Conservation (phyloP, 176 grass and related monocot genomes). For the Hordeum vulgare region MorexV3_pseudomolecules_assembly NC_058520.1:546793150-546793649, state of each 20-base stretch:
- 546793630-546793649: no score
- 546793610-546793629: no score
- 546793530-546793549: no score
- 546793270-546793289: neutral
- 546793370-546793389: neutral
- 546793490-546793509: neutral
- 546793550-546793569: no score
- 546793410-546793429: neutral
- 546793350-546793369: constrained; percentile 38
- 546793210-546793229: neutral
- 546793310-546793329: constrained; percentile 34
- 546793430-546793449: neutral
- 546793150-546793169: constrained; percentile 91
- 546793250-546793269: neutral
- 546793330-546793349: constrained; percentile 28
- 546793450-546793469: neutral
- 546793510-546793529: no score
- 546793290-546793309: constrained; percentile 18
- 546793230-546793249: neutral
- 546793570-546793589: no score
- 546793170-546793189: constrained; percentile 54
- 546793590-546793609: no score
- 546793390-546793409: neutral
- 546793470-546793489: neutral
- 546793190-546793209: constrained; percentile 44